These are phyloP conservation scores for Coniochaeta sp. DNA, from an alignment of 2,329 filamentous ascomycete genomes.

Conservation along the genomic window DNA sequence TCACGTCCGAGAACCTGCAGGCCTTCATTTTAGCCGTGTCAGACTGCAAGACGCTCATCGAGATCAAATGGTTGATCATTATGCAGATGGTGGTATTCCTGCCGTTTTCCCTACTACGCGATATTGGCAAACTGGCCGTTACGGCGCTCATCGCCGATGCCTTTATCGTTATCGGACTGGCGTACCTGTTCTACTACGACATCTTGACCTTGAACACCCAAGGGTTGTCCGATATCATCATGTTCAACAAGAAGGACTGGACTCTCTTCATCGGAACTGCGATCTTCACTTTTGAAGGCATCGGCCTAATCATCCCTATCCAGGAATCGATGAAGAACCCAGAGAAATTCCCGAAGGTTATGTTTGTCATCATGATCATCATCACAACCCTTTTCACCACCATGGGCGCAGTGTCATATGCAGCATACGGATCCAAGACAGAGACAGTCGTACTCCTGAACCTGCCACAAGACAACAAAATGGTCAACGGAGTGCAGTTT, in stretches of 20 bases:
- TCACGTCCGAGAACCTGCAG: constrained; percentile 90
- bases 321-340: constrained; percentile 95
- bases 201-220: constrained; percentile 71
- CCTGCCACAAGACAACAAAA: constrained; percentile 87
- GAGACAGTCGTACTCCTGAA: constrained; percentile 96
- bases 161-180: constrained; percentile 86
- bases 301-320: constrained; percentile 95
- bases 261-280: constrained; percentile 97
- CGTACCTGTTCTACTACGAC: constrained; percentile 96
- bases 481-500: constrained; percentile 94
- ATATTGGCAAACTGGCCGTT: constrained; percentile 95
- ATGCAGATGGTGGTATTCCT: constrained; percentile 95
- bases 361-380: constrained; percentile 87
- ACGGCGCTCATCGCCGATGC: constrained; percentile 89
- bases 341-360: constrained; percentile 80
- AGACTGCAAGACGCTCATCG: constrained; percentile 76
- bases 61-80: constrained; percentile 83
- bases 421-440: constrained; percentile 89
- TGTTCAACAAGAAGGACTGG: constrained; percentile 90
- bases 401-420: constrained; percentile 91
- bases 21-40: constrained; percentile 91
- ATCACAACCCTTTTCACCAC: constrained; percentile 86
- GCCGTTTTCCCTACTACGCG: constrained; percentile 85
- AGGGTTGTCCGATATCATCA: constrained; percentile 76
- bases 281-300: constrained; percentile 98